Conservation (phyloP, 208 protist species). For the Leishmania guyanensis region DNA sequence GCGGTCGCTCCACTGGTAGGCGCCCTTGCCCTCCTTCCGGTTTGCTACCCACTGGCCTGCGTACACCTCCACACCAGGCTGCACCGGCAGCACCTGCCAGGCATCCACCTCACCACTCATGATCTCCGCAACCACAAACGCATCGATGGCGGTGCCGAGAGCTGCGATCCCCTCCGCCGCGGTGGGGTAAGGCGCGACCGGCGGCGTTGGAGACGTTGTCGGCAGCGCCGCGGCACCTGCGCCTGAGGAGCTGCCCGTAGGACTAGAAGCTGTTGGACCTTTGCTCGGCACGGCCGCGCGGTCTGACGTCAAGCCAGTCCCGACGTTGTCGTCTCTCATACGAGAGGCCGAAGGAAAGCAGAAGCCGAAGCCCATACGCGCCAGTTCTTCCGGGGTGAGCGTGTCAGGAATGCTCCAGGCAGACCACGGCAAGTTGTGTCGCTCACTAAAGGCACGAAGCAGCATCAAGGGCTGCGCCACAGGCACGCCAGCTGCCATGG, state of each 20-base stretch:
- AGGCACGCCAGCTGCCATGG: background rate
- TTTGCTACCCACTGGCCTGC: conserved; percentile 84
- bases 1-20: conserved; percentile 83
- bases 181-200: conserved; percentile 5
- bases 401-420: conserved; percentile 45
- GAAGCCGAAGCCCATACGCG: conserved; percentile 24
- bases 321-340: background rate
- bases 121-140: conserved; percentile 18
- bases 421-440: conserved; percentile 56
- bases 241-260: background rate
- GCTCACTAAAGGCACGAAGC: conserved; percentile 49
- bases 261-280: background rate
- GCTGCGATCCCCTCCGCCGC: conserved; percentile 27
- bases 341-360: background rate
- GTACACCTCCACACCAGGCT: conserved; percentile 77
- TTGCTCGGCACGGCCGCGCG: too few species aligned
- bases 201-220: conserved; percentile 2
- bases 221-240: background rate
- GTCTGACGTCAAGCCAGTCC: background rate
- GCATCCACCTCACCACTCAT: conserved; percentile 12
- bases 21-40: conserved; percentile 70
- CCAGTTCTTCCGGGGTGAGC: conserved; percentile 31
- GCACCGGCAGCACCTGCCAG: conserved; percentile 34
- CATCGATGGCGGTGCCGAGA: conserved; percentile 20
- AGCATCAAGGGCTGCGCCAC: conserved; percentile 23